Evolutionary conservation across 1,284 basidiomycete genomes (phyloP).

Genomic region (Melampsora larici-populina): DNA sequence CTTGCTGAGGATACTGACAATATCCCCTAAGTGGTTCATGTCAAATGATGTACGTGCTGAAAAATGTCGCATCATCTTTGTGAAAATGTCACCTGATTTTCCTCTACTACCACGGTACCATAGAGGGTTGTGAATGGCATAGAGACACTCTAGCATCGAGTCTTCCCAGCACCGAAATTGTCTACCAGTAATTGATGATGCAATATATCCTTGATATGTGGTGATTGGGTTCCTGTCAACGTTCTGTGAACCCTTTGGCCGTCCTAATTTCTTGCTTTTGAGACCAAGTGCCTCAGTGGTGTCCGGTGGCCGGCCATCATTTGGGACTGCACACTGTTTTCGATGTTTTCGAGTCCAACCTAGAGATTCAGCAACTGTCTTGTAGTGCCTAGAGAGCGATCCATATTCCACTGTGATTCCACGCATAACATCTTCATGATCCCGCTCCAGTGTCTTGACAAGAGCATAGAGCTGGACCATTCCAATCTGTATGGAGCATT

Average conservation of each 20-base stretch:
- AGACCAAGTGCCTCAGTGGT: no score
- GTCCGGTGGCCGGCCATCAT: no score
- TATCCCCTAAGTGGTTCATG: not conserved
- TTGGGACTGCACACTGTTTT: not conserved
- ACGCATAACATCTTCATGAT: slow-evolving; percentile 1
- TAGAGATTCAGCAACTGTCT: not conserved
- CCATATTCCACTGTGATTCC: slow-evolving; percentile 19
- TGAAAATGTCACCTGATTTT: not conserved
- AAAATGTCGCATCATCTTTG: not conserved
- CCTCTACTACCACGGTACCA: not conserved
- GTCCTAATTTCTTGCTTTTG: no score
- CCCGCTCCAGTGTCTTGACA: slow-evolving; percentile 12
- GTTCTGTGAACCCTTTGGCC: no score
- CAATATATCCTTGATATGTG: no score
- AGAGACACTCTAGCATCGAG: not conserved
- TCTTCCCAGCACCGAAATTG: slow-evolving; percentile 1
- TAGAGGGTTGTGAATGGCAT: not conserved
- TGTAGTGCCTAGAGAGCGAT: not conserved
- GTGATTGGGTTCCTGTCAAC: no score
- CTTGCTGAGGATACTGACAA: not conserved
- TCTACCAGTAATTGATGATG: no score
- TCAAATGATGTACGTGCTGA: not conserved
- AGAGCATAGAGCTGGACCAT: not conserved
- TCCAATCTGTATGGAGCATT: not conserved
- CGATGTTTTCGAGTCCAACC: slow-evolving; percentile 2